Conservation (phyloP, 169 alveolate species). For the Cryptosporidium meleagridis region DNA sequence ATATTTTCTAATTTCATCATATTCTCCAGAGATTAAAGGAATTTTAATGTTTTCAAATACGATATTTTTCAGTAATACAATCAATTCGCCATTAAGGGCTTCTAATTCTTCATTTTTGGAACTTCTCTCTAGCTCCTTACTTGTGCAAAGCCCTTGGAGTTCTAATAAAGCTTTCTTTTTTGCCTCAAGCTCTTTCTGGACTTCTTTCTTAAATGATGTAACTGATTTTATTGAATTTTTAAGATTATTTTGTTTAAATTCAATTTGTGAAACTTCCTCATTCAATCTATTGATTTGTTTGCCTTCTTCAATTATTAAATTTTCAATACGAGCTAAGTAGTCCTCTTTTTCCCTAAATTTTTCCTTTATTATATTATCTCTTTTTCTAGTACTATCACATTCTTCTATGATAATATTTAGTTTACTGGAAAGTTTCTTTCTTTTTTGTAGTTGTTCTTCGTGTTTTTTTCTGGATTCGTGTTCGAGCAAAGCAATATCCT, state of each 20-base stretch:
- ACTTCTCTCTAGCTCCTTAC: slow-evolving; percentile 13
- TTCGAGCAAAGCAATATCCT: slow-evolving; percentile 55
- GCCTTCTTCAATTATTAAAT: slow-evolving; percentile 50
- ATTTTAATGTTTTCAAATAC: slow-evolving; percentile 39
- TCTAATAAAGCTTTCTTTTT: slow-evolving; percentile 37
- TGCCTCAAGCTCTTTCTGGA: not conserved
- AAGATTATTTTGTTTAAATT: slow-evolving; percentile 64
- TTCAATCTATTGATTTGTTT: slow-evolving; percentile 69
- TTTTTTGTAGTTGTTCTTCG: slow-evolving; percentile 68
- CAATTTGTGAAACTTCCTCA: slow-evolving; percentile 71
- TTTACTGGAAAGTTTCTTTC: slow-evolving; percentile 25
- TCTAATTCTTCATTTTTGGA: slow-evolving; percentile 32
- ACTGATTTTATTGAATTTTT: slow-evolving; percentile 24
- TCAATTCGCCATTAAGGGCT: slow-evolving; percentile 30
- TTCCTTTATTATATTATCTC: slow-evolving; percentile 1
- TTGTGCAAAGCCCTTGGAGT: slow-evolving; percentile 5
- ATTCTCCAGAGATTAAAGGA: slow-evolving; percentile 53
- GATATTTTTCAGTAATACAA: slow-evolving; percentile 24
- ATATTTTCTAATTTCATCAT: slow-evolving; percentile 46
- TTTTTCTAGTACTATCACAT: slow-evolving; percentile 21
- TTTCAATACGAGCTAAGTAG: slow-evolving; percentile 8
- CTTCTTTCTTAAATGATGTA: slow-evolving; percentile 4
- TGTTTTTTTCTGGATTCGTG: slow-evolving; percentile 9
- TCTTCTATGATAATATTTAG: slow-evolving; percentile 43
- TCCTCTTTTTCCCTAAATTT: slow-evolving; percentile 1